Conservation (phyloP, 1,284 basidiomycete species). For the Apiotrichum gracile region DNA sequence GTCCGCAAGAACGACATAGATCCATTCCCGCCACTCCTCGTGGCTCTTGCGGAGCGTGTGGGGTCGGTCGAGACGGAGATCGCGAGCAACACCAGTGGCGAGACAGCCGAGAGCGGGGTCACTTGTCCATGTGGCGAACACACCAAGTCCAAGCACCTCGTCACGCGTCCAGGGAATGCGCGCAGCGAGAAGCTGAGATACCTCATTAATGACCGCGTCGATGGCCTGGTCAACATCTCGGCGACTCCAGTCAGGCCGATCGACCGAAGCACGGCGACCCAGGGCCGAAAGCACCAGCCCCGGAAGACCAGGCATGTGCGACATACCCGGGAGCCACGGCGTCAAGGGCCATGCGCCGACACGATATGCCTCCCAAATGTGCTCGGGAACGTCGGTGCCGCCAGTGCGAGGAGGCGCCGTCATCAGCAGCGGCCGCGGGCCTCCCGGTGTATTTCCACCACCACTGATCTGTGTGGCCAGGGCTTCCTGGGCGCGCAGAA, state of each 20-base stretch:
- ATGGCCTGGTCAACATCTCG: conserved; percentile 23
- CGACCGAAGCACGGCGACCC: conserved; percentile 29
- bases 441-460: neutral
- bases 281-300: conserved; percentile 31
- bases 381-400: conserved; percentile 23
- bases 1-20: conserved; percentile 43
- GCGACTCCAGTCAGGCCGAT: conserved; percentile 21
- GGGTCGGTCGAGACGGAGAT: conserved; percentile 27
- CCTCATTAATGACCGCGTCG: conserved; percentile 23
- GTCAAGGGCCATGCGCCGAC: conserved; percentile 41
- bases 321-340: conserved; percentile 40
- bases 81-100: conserved; percentile 35
- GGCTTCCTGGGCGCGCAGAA: conserved; percentile 12
- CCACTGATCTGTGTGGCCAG: conserved; percentile 5
- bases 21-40: conserved; percentile 45
- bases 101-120: conserved; percentile 33
- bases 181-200: conserved; percentile 26
- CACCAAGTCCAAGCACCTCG: conserved; percentile 38
- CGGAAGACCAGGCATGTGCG: conserved; percentile 31
- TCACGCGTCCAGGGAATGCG: conserved; percentile 33
- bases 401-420: neutral
- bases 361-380: conserved; percentile 35
- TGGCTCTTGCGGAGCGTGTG: conserved; percentile 22
- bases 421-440: neutral
- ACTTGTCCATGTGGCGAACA: conserved; percentile 44